Conservation (phyloP, 2,329 filamentous ascomycete species). For the Xylaria sp. region DNA sequence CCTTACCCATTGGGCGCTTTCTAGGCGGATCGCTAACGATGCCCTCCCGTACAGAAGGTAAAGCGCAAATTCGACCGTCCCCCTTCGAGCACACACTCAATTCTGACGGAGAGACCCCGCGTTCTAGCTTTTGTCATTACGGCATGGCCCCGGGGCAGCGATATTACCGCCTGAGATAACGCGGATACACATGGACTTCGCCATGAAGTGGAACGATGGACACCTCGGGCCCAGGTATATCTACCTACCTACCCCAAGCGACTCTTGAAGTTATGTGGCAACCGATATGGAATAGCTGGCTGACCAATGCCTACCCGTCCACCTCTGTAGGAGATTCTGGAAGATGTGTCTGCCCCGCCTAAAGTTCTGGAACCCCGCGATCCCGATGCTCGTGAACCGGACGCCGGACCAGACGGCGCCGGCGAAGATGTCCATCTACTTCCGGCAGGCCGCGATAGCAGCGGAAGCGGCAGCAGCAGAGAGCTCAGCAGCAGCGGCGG, state of each 20-base stretch:
- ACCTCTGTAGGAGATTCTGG: conserved; percentile 79
- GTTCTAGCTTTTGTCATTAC: conserved; percentile 49
- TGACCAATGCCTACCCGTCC: conserved; percentile 20
- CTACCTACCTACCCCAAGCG: not conserved
- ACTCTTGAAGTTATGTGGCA: not conserved
- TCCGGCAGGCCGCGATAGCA: conserved; percentile 45
- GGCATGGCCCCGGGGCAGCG: conserved; percentile 81
- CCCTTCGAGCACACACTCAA: not conserved
- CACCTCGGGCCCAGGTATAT: conserved; percentile 72
- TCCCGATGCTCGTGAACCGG: conserved; percentile 82
- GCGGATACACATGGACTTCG: conserved; percentile 75
- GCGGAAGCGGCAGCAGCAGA: conserved; percentile 20
- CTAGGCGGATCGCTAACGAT: conserved; percentile 27
- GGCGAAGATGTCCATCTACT: conserved; percentile 68
- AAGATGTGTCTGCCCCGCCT: conserved; percentile 77
- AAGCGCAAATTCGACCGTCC: conserved; percentile 1
- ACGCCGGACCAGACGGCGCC: conserved; percentile 57
- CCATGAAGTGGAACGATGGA: conserved; percentile 61
- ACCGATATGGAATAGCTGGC: not conserved
- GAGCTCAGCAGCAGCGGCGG: no score
- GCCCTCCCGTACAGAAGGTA: conserved; percentile 36
- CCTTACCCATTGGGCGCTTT: not conserved
- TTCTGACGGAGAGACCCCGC: conserved; percentile 11
- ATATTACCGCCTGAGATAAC: conserved; percentile 76
- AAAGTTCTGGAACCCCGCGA: conserved; percentile 89